A percentile compares a stretch with the other conserved stretches of the same genome.
Conservation (phyloP, 1,284 basidiomycete genomes). For the Ustilago shanxiensis region DNA sequence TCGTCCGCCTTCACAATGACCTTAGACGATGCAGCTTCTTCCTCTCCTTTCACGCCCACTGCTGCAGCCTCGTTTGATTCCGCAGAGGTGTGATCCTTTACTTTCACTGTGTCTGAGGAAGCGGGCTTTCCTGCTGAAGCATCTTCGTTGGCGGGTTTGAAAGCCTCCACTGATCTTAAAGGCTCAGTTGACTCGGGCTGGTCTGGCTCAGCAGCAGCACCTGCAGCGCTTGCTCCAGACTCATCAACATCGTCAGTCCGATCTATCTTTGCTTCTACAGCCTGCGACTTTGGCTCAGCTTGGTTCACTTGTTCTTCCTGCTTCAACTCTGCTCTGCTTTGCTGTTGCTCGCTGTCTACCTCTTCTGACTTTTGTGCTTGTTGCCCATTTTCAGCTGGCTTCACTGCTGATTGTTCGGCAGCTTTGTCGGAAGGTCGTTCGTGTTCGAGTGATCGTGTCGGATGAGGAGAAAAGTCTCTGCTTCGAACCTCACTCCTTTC, state of each 20-base stretch:
- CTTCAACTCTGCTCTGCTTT: not conserved
- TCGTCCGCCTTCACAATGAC: not conserved
- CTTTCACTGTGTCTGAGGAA: not conserved
- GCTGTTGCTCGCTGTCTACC: not conserved
- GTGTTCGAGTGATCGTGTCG: slow-evolving; percentile 8
- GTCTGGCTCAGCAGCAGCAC: not conserved
- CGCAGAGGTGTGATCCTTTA: not conserved
- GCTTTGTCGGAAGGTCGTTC: not conserved
- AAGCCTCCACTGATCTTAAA: not conserved
- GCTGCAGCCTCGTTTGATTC: not conserved
- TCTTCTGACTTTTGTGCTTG: not conserved
- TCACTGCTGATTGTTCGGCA: not conserved
- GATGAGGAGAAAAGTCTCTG: slow-evolving; percentile 32
- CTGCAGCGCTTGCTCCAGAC: not conserved
- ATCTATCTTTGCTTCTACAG: not conserved
- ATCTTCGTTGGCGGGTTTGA: not conserved
- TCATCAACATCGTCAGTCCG: not conserved
- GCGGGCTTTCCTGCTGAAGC: not conserved
- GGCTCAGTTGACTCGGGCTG: not conserved
- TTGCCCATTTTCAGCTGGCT: not conserved
- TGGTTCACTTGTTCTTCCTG: not conserved
- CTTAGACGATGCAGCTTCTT: not conserved
- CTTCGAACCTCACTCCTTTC: slow-evolving; percentile 35
- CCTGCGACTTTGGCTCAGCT: not conserved
- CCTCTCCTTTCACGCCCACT: not conserved